phyloP scores from a whole-genome alignment of 2,329 filamentous ascomycete species.

The Colletotrichum liriopes region DNA sequence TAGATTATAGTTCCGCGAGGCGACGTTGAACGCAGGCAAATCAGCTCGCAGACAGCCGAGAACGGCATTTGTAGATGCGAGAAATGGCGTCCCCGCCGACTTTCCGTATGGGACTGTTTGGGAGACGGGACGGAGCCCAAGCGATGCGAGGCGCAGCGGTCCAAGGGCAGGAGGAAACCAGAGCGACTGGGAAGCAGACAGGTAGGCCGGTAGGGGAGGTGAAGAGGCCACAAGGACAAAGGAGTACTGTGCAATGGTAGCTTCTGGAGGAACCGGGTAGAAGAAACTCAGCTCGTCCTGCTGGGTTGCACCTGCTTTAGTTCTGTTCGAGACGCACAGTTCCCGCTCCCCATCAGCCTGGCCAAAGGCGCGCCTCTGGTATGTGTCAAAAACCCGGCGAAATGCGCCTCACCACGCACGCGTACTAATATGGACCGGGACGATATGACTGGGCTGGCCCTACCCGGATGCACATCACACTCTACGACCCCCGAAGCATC shows the following conservation, averaged over 20 bases:
- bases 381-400: slow-evolving; percentile 7
- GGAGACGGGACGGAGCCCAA: slow-evolving; percentile 38
- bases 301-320: slow-evolving; percentile 5
- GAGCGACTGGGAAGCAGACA: not conserved
- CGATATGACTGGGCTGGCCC: not conserved
- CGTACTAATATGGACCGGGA: not conserved
- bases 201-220: not conserved
- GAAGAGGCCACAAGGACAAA: not conserved
- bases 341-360: not conserved
- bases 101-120: slow-evolving; percentile 23
- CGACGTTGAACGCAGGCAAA: not conserved
- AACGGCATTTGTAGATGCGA: not conserved
- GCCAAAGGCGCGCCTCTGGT: not conserved
- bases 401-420: not conserved
- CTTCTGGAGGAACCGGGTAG: not conserved
- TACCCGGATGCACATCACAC: slow-evolving; percentile 10
- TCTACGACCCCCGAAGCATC: not conserved
- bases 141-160: slow-evolving; percentile 38
- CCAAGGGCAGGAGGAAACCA: slow-evolving; percentile 14
- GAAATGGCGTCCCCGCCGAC: not conserved
- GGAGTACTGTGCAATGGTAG: not conserved
- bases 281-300: not conserved
- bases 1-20: slow-evolving; percentile 5
- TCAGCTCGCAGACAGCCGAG: not conserved
- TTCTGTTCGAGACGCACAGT: not conserved